These are phyloP conservation scores for Metrosideros polymorpha DNA, from an alignment of 441 rosid genomes.

Conservation along the genomic window DNA sequence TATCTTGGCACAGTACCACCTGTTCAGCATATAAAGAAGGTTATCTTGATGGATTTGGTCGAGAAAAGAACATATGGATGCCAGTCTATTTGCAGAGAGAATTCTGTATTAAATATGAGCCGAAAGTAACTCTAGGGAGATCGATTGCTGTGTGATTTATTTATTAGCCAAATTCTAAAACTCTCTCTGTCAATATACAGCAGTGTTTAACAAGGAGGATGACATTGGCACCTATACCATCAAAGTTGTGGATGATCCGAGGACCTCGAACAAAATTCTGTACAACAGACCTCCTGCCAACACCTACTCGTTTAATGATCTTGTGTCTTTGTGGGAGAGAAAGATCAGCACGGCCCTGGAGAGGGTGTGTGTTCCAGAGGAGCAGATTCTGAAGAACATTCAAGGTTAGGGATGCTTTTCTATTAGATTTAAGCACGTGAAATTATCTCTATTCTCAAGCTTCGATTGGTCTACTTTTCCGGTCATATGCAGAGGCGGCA, in stretches of 20 bases:
- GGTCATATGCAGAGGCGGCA: constrained; percentile 24
- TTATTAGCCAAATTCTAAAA: background rate
- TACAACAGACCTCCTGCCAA: background rate
- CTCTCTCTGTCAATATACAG: background rate
- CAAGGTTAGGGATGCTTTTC: constrained; percentile 20
- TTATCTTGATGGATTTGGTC: background rate
- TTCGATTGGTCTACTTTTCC: background rate
- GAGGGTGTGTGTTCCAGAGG: constrained; percentile 27
- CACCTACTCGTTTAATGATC: background rate
- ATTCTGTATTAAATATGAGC: background rate
- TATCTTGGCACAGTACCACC: background rate
- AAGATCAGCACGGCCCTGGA: background rate
- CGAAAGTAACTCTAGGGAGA: background rate
- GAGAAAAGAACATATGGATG: background rate
- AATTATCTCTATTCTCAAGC: background rate
- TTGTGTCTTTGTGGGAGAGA: background rate
- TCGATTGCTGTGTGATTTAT: background rate
- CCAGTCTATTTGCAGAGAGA: background rate
- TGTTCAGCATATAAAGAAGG: background rate
- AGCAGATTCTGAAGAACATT: constrained; percentile 42
- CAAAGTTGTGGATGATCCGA: background rate
- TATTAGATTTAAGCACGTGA: background rate
- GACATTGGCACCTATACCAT: background rate
- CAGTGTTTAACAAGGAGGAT: background rate
- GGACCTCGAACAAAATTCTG: background rate